Evolutionary conservation across 202 grass and related monocot species (phyloP).

Genomic region (Cymbopogon flexuosus): DNA sequence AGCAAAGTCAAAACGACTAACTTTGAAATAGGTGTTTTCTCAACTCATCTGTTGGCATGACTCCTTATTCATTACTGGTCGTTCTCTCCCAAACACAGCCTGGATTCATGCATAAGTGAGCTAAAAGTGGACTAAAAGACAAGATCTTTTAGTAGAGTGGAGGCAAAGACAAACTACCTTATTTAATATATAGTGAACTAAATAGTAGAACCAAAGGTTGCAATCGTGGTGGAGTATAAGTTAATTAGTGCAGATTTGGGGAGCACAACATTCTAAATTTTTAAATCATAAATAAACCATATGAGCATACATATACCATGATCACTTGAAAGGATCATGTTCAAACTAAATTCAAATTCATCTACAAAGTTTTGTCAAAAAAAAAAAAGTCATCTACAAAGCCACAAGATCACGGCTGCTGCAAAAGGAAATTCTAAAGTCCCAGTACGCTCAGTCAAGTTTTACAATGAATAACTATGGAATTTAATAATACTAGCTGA

Average conservation of each 20-base stretch:
- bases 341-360: neutral
- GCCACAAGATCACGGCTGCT: neutral
- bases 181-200: neutral
- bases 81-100: neutral
- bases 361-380: too few species aligned
- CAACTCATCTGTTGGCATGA: neutral
- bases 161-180: conserved; percentile 19
- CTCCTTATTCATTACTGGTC: neutral
- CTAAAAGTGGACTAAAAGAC: conserved; percentile 22
- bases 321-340: neutral
- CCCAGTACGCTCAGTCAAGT: too few species aligned
- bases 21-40: neutral
- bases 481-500: neutral
- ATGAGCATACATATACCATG: neutral
- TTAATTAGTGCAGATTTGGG: neutral
- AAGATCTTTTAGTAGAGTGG: conserved; percentile 16
- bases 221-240: neutral
- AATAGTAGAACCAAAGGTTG: neutral
- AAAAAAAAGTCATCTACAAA: neutral
- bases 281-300: neutral
- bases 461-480: too few species aligned
- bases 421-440: neutral
- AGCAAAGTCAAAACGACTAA: too few species aligned
- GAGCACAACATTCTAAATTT: neutral
- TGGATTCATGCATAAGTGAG: conserved; percentile 15